Conservation (phyloP, 371 early-diverging fungal genomes). For the Mucor plumbeus region DNA sequence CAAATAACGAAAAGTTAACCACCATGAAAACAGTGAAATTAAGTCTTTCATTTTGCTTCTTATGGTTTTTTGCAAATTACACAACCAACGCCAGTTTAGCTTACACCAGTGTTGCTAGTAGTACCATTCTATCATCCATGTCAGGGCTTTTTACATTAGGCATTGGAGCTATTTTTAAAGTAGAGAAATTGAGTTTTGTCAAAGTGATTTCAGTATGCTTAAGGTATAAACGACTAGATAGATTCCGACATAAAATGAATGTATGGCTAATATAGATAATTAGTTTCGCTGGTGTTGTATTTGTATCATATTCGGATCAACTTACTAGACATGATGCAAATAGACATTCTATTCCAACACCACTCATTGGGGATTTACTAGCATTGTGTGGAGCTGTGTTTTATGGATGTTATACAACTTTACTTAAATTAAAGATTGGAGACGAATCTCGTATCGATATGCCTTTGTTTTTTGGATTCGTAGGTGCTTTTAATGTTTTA, state of each 20-base stretch:
- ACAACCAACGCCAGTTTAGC: slow-evolving; percentile 72
- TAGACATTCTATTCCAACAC: slow-evolving; percentile 13
- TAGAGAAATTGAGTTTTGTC: slow-evolving; percentile 62
- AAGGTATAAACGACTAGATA: slow-evolving; percentile 40
- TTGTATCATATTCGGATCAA: slow-evolving; percentile 59
- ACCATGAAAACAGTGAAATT: slow-evolving; percentile 59
- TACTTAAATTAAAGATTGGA: slow-evolving; percentile 72
- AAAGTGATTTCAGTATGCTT: slow-evolving; percentile 64
- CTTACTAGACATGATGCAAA: slow-evolving; percentile 13
- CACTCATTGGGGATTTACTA: slow-evolving; percentile 71
- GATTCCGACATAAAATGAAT: not conserved
- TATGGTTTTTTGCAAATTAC: slow-evolving; percentile 79
- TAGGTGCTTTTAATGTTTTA: slow-evolving; percentile 77
- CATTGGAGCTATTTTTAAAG: slow-evolving; percentile 69
- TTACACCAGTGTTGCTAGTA: slow-evolving; percentile 74
- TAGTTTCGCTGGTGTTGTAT: slow-evolving; percentile 63
- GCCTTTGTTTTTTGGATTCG: slow-evolving; percentile 83
- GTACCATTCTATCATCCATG: slow-evolving; percentile 74
- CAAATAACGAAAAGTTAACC: slow-evolving; percentile 9
- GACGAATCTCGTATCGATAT: slow-evolving; percentile 76
- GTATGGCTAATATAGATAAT: not conserved
- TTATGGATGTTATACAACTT: slow-evolving; percentile 81
- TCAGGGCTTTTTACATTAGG: slow-evolving; percentile 79
- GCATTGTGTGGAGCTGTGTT: slow-evolving; percentile 77
- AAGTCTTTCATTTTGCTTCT: slow-evolving; percentile 67